These are phyloP conservation scores for Eragrostis nindensis DNA, from an alignment of 176 grass and related monocot species.

Conservation along the genomic window DNA sequence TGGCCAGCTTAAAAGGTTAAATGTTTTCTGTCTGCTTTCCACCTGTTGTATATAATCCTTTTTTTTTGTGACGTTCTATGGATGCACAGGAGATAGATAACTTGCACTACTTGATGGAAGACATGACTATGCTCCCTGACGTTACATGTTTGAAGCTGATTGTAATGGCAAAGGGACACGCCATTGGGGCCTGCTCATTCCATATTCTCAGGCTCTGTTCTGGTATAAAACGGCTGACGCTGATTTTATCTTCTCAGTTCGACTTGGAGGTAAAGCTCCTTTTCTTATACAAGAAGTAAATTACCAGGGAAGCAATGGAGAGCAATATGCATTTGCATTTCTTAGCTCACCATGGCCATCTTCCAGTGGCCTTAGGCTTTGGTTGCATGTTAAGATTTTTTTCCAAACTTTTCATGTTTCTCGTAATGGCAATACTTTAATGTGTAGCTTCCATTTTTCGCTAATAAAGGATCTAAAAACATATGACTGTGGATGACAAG, in stretches of 20 bases:
- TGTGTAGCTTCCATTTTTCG: not conserved
- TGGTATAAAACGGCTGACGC: not conserved
- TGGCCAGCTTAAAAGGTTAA: not conserved
- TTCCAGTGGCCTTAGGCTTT: not conserved
- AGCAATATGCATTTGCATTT: not conserved
- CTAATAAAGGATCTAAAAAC: not conserved
- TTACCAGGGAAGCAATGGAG: not conserved
- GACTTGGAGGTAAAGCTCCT: not conserved
- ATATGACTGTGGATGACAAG: not conserved
- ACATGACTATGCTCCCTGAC: conserved; percentile 37
- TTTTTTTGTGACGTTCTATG: not conserved
- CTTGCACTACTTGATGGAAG: conserved; percentile 27
- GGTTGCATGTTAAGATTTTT: not conserved
- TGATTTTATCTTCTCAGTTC: not conserved
- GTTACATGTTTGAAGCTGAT: not conserved
- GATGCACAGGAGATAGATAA: not conserved
- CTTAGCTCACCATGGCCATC: not conserved
- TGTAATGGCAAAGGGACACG: conserved; percentile 3
- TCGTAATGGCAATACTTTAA: not conserved
- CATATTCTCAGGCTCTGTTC: not conserved
- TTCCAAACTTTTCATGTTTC: not conserved
- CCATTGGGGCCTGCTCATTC: not conserved
- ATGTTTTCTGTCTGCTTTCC: not conserved
- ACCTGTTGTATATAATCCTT: not conserved
- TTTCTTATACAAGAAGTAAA: not conserved